Evolutionary conservation across 805 yeast genomes (phyloP), one percentile per base, ranked within the genome.

Genomic region (Saccharomycopsis selenospora): DNA sequence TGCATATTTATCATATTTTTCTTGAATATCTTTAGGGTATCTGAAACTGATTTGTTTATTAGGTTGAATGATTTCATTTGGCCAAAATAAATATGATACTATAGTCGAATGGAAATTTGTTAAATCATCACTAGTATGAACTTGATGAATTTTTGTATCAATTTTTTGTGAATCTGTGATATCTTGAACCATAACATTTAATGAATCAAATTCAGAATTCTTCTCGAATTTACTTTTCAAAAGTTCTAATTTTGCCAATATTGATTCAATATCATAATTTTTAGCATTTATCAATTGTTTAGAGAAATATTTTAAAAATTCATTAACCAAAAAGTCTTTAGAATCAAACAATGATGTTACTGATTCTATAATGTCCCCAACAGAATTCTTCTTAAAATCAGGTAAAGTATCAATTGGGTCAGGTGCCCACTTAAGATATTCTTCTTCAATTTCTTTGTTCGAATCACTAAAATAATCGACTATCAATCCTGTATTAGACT

Each of bases 341-440:
- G 80, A 73, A 43, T 85, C 91, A 63, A 79, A 84, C 0, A 88
- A 76, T 1, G 90, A 78, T 2, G 85, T 71, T 27, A 88, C 67
- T 0, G 87, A 76, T 54, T 80, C 88, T 20, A 88, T 79, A 3
- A 81, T 74, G 58, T 86, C 95, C 38, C 77, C 74, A 20, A 75
- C 78, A 41, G 73, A 71, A 8, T 72, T 73, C 51, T 77, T 76
- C 41, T 76, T 73, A 66, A 85, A 88, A 61, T 87, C 95, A 0
- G 90, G 66, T n/a, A 89, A 73, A 0, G 96, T 95, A 65, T 88
- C 96, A 13, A 85, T 73, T 0, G 96, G 96, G 56, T 86, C 95
- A 0, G 96, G 96, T 6, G 63, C 62, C 96, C 96, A 87, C 42
- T 74, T 67, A 2, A 79, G 58, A 36, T 72, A 77, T 40, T 75